Evolutionary conservation across 331 rosid species (phyloP).

Genomic region (Pyrus hybrid): DNA sequence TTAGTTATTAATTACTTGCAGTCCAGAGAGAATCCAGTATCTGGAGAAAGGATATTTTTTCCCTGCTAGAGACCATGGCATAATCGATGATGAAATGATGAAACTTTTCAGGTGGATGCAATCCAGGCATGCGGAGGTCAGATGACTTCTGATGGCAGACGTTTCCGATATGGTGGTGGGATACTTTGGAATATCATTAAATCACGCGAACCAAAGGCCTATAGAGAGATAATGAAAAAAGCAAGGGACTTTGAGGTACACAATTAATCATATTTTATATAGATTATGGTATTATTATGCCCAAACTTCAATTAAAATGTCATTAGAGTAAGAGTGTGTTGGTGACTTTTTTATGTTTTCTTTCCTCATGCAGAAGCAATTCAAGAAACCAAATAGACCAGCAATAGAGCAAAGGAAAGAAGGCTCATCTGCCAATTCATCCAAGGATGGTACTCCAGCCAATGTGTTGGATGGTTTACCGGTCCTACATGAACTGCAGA

Average conservation of each 20-base stretch:
- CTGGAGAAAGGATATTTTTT: background rate
- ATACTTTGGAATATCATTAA: conserved; percentile 78
- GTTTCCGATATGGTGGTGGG: conserved; percentile 78
- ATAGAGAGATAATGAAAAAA: conserved; percentile 79
- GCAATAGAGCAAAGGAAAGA: conserved; percentile 26
- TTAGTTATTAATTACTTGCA: conserved; percentile 6
- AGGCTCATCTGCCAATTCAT: conserved; percentile 17
- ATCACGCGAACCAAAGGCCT: conserved; percentile 73
- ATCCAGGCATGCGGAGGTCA: conserved; percentile 88
- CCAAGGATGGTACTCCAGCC: background rate
- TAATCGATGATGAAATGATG: conserved; percentile 13
- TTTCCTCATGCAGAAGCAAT: conserved; percentile 57
- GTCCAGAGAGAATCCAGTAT: background rate
- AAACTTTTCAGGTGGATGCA: conserved; percentile 62
- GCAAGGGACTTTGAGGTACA: conserved; percentile 83
- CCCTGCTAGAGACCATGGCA: background rate
- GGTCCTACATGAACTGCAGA: conserved; percentile 10
- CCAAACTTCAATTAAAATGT: background rate
- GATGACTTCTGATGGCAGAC: conserved; percentile 69
- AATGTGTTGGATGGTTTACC: conserved; percentile 11
- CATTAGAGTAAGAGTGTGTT: background rate
- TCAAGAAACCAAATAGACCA: conserved; percentile 44
- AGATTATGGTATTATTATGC: background rate
- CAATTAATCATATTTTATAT: background rate
- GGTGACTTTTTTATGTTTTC: background rate